Percentiles rank a stretch among this genome's conserved stretches.
Conservation (phyloP, 2,329 filamentous ascomycete species). For the Xylaria sp. region DNA sequence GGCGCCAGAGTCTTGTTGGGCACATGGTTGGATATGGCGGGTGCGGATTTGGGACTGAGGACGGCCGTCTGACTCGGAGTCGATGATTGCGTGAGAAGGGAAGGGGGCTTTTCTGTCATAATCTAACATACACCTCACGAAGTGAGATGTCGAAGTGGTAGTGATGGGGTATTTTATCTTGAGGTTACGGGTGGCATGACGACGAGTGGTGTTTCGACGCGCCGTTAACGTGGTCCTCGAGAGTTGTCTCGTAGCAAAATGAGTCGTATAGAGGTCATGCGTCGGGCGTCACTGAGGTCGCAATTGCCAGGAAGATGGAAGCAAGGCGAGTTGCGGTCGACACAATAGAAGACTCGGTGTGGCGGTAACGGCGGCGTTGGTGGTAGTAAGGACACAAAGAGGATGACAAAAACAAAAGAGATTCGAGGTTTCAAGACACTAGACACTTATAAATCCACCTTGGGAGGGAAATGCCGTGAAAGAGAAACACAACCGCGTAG, state of each 20-base stretch:
- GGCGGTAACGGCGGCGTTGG: constrained; percentile 21
- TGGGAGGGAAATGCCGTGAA: constrained; percentile 29
- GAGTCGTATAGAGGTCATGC: constrained; percentile 33
- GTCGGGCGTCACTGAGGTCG: constrained; percentile 30
- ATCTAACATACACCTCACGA: constrained; percentile 63
- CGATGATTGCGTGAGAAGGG: constrained; percentile 66
- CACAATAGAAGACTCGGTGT: constrained; percentile 29
- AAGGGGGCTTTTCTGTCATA: constrained; percentile 70
- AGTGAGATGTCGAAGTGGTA: constrained; percentile 47
- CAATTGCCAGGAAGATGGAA: constrained; percentile 24
- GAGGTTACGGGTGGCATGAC: constrained; percentile 69
- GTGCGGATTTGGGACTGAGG: constrained; percentile 54
- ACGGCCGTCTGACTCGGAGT: constrained; percentile 63
- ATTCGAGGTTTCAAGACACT: constrained; percentile 39
- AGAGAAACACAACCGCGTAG: constrained; percentile 36
- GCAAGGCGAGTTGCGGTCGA: constrained; percentile 24
- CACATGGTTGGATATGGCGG: constrained; percentile 55
- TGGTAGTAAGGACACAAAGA: constrained; percentile 44
- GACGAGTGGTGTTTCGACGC: constrained; percentile 61
- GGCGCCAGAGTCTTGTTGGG: constrained; percentile 61
- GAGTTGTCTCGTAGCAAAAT: constrained; percentile 28
- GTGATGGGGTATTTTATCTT: constrained; percentile 56
- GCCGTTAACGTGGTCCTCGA: constrained; percentile 39
- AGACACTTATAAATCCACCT: constrained; percentile 35
- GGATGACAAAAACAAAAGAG: constrained; percentile 45